Conservation (phyloP, 2,329 filamentous ascomycete genomes). For the Cordyceps militaris region DNA sequence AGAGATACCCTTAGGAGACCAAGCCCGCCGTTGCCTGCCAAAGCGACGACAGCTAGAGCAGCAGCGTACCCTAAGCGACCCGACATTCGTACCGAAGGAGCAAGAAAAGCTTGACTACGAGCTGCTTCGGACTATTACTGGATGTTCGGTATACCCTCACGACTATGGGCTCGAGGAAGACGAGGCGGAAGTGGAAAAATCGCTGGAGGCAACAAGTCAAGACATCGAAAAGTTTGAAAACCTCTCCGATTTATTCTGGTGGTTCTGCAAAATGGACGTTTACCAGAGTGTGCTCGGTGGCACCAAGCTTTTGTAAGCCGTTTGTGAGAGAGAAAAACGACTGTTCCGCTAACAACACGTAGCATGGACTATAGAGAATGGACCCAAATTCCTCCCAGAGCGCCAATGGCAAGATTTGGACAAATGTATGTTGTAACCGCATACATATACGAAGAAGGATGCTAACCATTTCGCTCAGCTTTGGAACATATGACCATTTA, state of each 20-base stretch:
- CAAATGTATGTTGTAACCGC: constrained; percentile 51
- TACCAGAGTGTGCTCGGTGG: constrained; percentile 88
- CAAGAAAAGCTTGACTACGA: constrained; percentile 35
- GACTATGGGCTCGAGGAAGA: constrained; percentile 30
- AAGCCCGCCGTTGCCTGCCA: constrained; percentile 64
- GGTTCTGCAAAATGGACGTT: constrained; percentile 89
- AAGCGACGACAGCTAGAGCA: constrained; percentile 39
- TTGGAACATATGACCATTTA: constrained; percentile 84
- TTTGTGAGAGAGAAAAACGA: background rate
- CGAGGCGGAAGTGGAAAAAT: constrained; percentile 21
- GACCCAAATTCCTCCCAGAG: constrained; percentile 82
- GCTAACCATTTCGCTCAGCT: constrained; percentile 40
- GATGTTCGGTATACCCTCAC: constrained; percentile 30
- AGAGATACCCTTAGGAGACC: constrained; percentile 71
- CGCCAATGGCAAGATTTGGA: constrained; percentile 67
- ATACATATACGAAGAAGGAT: background rate
- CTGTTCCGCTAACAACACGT: background rate
- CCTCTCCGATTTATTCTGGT: constrained; percentile 86
- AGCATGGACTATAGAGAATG: constrained; percentile 76
- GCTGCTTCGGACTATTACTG: constrained; percentile 36
- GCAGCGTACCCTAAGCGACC: constrained; percentile 3
- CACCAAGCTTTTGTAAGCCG: constrained; percentile 71
- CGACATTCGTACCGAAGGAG: constrained; percentile 18
- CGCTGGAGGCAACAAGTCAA: constrained; percentile 34
- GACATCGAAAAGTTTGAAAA: constrained; percentile 78